phyloP scores from a whole-genome alignment of 345 rosid species.

The Adansonia digitata region DNA sequence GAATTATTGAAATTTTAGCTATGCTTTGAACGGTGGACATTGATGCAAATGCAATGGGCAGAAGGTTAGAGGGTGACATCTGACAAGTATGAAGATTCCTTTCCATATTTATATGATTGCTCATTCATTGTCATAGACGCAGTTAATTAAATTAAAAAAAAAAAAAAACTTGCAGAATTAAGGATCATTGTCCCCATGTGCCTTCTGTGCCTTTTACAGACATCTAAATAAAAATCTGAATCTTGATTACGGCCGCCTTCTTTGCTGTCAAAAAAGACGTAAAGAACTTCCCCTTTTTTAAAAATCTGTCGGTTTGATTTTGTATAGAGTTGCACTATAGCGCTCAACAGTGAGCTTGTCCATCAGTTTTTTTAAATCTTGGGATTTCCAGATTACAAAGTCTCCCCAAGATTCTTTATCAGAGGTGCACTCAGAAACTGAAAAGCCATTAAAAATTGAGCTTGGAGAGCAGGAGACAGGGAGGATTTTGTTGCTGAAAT shows the following conservation, averaged over 20 bases:
- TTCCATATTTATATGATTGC: slow-evolving; percentile 13
- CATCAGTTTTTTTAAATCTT: neutral
- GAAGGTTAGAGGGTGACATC: neutral
- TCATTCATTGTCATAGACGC: neutral
- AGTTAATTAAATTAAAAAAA: neutral
- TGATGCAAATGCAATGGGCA: slow-evolving; percentile 1
- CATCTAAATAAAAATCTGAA: neutral
- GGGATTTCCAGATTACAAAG: neutral
- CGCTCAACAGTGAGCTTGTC: neutral
- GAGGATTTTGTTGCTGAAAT: neutral
- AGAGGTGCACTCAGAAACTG: too few relatives aligned
- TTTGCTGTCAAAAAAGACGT: neutral
- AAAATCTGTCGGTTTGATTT: neutral
- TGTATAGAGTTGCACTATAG: neutral
- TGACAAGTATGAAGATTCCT: slow-evolving; percentile 13
- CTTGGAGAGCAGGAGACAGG: neutral
- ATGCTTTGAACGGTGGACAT: slow-evolving; percentile 5
- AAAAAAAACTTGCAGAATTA: neutral
- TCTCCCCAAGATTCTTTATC: neutral
- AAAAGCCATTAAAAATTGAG: too few relatives aligned
- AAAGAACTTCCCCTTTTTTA: neutral
- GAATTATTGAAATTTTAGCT: slow-evolving; percentile 9
- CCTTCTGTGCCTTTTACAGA: neutral
- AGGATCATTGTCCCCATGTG: neutral
- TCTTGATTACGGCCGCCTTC: neutral